Conservation (phyloP, 768 basidiomycete genomes). For the Amanita polypyramis region DNA sequence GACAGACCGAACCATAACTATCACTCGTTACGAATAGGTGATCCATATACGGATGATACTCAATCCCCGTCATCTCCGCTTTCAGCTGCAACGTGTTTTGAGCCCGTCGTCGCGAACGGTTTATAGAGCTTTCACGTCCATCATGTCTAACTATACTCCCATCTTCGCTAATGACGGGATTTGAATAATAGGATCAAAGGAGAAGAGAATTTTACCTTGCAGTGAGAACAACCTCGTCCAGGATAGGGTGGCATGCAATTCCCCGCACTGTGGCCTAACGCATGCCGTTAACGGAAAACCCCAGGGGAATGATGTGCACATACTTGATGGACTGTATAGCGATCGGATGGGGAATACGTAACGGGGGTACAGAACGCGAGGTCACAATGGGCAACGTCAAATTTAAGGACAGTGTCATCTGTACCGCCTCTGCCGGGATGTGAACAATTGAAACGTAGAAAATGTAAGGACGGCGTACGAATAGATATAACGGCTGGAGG, state of each 20-base stretch:
- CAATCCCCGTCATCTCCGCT: constrained; percentile 51
- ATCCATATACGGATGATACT: constrained; percentile 59
- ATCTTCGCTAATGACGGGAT: constrained; percentile 43
- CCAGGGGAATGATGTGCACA: background rate
- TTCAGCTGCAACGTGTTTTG: constrained; percentile 42
- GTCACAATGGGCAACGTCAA: constrained; percentile 34
- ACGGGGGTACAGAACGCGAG: constrained; percentile 14
- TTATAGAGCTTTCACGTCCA: constrained; percentile 24
- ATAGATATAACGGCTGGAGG: constrained; percentile 49
- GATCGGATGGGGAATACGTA: constrained; percentile 10
- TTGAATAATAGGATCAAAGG: background rate
- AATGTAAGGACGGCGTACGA: constrained; percentile 35
- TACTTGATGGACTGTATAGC: constrained; percentile 16
- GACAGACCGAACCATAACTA: constrained; percentile 42
- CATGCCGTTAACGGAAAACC: background rate
- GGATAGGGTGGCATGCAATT: constrained; percentile 53
- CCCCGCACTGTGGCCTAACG: constrained; percentile 54
- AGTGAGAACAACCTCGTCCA: constrained; percentile 60
- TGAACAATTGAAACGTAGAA: constrained; percentile 4
- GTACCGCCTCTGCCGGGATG: constrained; percentile 38
- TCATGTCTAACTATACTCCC: constrained; percentile 60
- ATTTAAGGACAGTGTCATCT: constrained; percentile 40
- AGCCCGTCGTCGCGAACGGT: constrained; percentile 20
- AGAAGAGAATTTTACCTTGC: constrained; percentile 37
- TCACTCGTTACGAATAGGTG: constrained; percentile 64